Conservation (phyloP, 257 asterid genomes). For the Gentiana dahurica region DNA sequence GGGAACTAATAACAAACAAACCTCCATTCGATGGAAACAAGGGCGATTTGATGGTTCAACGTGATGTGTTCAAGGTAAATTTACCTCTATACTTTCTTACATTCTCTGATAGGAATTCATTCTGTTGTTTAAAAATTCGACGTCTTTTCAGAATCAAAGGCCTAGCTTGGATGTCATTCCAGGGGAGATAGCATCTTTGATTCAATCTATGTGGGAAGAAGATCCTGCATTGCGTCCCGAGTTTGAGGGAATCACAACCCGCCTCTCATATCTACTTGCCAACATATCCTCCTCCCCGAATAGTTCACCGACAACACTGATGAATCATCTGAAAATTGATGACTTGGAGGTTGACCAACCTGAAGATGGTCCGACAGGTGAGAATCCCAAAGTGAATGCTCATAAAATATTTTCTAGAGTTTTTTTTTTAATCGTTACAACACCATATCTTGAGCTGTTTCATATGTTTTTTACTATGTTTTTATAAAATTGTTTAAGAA, state of each 20-base stretch:
- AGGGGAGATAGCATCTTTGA: conserved; percentile 28
- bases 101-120: too few relatives aligned
- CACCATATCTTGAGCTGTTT: too few relatives aligned
- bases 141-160: conserved; percentile 36
- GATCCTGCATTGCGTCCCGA: conserved; percentile 56
- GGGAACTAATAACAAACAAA: conserved; percentile 53
- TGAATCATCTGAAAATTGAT: conserved; percentile 13
- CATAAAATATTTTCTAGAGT: too few relatives aligned
- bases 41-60: too few relatives aligned
- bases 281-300: too few relatives aligned
- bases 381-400: conserved; percentile 13
- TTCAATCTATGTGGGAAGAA: conserved; percentile 52
- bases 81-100: too few relatives aligned
- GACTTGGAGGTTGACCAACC: conserved; percentile 10
- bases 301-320: conserved; percentile 9
- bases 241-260: conserved; percentile 35
- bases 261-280: conserved; percentile 22
- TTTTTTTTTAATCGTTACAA: too few relatives aligned
- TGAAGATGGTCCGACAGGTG: conserved; percentile 19
- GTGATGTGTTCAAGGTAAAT: conserved; percentile 44
- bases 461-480: too few relatives aligned
- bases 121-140: too few relatives aligned
- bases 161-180: conserved; percentile 52
- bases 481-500: too few relatives aligned
- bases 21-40: conserved; percentile 56